These are phyloP conservation scores for Pseudocercospora ulei DNA, from an alignment of 2,329 filamentous ascomycete species.

Conservation along the genomic window DNA sequence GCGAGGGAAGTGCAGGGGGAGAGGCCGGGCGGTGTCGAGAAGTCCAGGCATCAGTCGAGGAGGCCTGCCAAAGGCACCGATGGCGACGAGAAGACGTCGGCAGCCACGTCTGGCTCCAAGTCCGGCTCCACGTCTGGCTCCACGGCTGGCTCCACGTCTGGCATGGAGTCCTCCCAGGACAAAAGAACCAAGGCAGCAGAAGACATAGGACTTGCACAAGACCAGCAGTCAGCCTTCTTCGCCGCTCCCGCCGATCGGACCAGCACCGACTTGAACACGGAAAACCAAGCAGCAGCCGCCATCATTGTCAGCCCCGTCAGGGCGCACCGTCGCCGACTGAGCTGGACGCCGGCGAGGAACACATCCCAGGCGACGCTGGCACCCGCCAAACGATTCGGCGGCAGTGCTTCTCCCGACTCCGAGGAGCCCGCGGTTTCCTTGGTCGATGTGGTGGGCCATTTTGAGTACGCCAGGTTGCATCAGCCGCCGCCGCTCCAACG, in stretches of 20 bases:
- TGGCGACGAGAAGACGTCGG: too few relatives aligned
- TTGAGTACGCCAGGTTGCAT: conserved; percentile 14
- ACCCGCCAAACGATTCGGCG: background rate
- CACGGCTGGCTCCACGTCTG: too few relatives aligned
- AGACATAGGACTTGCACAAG: background rate
- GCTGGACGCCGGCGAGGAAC: conserved; percentile 22
- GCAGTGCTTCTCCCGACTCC: conserved; percentile 1
- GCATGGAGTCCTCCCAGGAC: background rate
- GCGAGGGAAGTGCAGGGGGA: conserved; percentile 7
- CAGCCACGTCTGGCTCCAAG: too few relatives aligned
- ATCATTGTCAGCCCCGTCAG: too few relatives aligned
- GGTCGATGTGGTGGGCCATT: conserved; percentile 14
- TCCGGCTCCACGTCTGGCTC: too few relatives aligned
- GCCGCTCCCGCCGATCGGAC: background rate
- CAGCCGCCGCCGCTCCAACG: background rate
- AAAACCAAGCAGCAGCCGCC: background rate
- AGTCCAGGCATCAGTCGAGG: too few relatives aligned
- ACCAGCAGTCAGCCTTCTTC: conserved; percentile 2
- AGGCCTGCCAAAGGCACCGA: too few relatives aligned
- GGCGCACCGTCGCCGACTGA: conserved; percentile 17
- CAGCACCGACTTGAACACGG: background rate
- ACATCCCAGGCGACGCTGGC: background rate
- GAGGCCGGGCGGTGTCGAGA: background rate
- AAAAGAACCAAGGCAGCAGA: background rate
- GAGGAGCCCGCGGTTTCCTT: conserved; percentile 11